Percentiles rank a stretch among this genome's conserved stretches.
Evolutionary conservation across 805 yeast species (phyloP).

Genomic region (Wickerhamomyces ciferrii): DNA sequence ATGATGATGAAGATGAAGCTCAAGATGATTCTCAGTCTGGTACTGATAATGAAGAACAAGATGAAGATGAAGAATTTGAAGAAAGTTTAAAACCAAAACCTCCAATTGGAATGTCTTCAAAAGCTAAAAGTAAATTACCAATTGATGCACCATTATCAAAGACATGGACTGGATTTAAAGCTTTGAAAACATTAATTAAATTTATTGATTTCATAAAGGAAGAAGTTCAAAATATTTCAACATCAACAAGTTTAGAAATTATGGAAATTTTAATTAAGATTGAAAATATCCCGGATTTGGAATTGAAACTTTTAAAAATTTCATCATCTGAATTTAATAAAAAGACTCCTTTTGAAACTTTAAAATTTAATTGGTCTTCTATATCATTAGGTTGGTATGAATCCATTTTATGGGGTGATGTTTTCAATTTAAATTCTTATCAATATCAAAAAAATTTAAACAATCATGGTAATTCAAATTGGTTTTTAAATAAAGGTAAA

Average conservation of each 20-base stretch:
- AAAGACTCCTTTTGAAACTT: slow-evolving; percentile 35
- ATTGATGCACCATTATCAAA: slow-evolving; percentile 41
- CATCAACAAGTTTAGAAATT: slow-evolving; percentile 19
- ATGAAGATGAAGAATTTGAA: slow-evolving; percentile 22
- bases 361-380: slow-evolving; percentile 58
- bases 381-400: slow-evolving; percentile 73
- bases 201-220: slow-evolving; percentile 23
- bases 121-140: slow-evolving; percentile 49
- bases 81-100: slow-evolving; percentile 41
- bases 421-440: slow-evolving; percentile 31
- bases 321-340: slow-evolving; percentile 37
- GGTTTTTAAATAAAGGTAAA: slow-evolving; percentile 21
- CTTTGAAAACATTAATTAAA: slow-evolving; percentile 36
- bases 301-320: slow-evolving; percentile 16
- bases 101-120: slow-evolving; percentile 57
- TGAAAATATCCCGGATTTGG: slow-evolving; percentile 29
- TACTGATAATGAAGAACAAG: background rate
- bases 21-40: background rate
- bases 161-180: slow-evolving; percentile 49
- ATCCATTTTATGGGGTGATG: slow-evolving; percentile 55
- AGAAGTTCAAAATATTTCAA: slow-evolving; percentile 24
- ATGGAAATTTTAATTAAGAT: slow-evolving; percentile 34
- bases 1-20: slow-evolving; percentile 1
- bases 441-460: background rate
- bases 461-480: background rate